Evolutionary conservation across 2,329 filamentous ascomycete genomes (phyloP), one percentile per base, ranked within the genome.

Genomic region (Knufia fluminis): DNA sequence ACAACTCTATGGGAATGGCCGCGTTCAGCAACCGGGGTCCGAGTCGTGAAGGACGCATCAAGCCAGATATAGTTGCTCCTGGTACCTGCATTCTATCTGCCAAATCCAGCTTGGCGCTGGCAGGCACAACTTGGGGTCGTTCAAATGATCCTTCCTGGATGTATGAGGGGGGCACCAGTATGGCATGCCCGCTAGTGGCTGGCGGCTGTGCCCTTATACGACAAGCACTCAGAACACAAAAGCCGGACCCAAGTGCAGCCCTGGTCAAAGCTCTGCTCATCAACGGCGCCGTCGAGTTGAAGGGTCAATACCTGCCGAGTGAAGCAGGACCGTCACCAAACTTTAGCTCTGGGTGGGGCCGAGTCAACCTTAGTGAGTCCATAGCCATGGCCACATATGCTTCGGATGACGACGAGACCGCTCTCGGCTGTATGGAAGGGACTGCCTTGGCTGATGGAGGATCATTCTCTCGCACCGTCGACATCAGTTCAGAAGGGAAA

Each of bases 251-350:
- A 4, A 52, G 44, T 16, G 58, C 54, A n/a, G 53, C 59, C 0
- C 49, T 61, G 26, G 48, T 61, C 40, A 61, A 61, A 50, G 59
- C 59, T 22, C 52, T 61, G 23, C 56, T 61, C 20, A 57, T 61
- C 40, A 58, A 61, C 45, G 59, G 59, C 24, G 57, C 59, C 1
- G 49, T 57, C 12, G 52, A 57, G 42, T 39, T 56, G n/a, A 42
- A 42, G 14, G 55, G 54, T 17, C 52, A 56, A 22, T 57, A 56
- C 42, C 31, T 53, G 2, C 54, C 56, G 2, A 49, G 35, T n/a
- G 54, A 58, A 28, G 50, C 52, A 2, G 55, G 55, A 6, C 51
- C 53, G 12, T 53, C 52, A 9, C 56, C 56, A 6, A 58, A 59
- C 38, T 23, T 28, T 17, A 57, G 45, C 38, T 57, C 54, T 3